Base-by-base conservation (phyloP, 2,329 filamentous ascomycete species). In the Coniochaeta prunicola region DNA sequence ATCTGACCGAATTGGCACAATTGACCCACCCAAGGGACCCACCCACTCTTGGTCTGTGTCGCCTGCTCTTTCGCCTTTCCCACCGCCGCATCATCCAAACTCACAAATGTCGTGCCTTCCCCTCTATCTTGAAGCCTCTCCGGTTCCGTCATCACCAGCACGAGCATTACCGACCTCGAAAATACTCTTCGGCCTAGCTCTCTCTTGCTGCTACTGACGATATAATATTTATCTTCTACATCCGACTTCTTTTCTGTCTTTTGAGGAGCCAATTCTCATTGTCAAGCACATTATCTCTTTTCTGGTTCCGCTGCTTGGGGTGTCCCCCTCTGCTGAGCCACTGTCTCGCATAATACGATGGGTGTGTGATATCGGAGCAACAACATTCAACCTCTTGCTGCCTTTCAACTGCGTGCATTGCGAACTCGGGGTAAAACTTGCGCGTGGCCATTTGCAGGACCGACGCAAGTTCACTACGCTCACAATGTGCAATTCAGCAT, bases 61-160 rank as follows among this genome's bases (percentile, higher is more conserved):
- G 45, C 45, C 45, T 26, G 24, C 17, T 50, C 24, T 3, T 26
- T 50, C 45, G 45, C 45, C 45, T 15, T 30, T 17, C 45, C 45
- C 45, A 26, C 45, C 45, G 24, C 36, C 12, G 45, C 45, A 50
- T 50, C 24, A 30, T 30, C 26, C 45, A 28, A 50, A 28, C 45
- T 50, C 45, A 50, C 45, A 50, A 50, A 50, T 50, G 45, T 50
- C 45, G n/a, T 50, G 28, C 24, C 21, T 50, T 50, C 45, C 45
- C 45, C 45, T 50, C 45, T 13, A 50, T 50, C 45, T 50, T 30
- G 5, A 30, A 50, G 26, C 45, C 45, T 50, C 45, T 28, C 45
- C 24, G 13, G 2, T 17, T 26, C 19, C 40, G 36, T 50, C 45
- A 50, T n/a, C 24, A 50, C 42, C 21, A 28, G 7, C 24, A 30